phyloP scores from a whole-genome alignment of 768 basidiomycete genomes.

The Agrocybe pediades region DNA sequence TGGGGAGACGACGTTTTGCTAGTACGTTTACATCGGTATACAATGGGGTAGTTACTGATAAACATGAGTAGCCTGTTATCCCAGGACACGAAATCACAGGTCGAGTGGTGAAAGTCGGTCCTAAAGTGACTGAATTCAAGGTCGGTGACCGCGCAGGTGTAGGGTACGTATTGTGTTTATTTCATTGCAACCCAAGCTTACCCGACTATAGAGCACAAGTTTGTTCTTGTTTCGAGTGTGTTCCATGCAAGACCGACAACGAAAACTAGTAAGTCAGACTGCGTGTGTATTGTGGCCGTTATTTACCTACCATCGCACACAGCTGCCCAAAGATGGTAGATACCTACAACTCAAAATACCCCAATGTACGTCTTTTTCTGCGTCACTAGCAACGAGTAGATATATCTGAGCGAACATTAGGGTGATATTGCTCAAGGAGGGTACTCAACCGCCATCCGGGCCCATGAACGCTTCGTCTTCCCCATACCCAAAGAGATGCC shows the following conservation, averaged over 20 bases:
- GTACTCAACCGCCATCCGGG: constrained; percentile 48
- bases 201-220: constrained; percentile 48
- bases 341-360: constrained; percentile 45
- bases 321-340: constrained; percentile 43
- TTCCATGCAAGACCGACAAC: constrained; percentile 48
- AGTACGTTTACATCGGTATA: constrained; percentile 13
- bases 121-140: constrained; percentile 55
- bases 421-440: constrained; percentile 45
- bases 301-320: not conserved
- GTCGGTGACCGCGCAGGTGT: constrained; percentile 58
- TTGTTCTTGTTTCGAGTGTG: constrained; percentile 48
- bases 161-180: constrained; percentile 22
- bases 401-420: constrained; percentile 4
- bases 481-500: constrained; percentile 56
- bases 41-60: not conserved
- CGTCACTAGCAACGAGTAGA: not conserved
- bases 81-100: constrained; percentile 61
- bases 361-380: constrained; percentile 25
- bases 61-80: constrained; percentile 31
- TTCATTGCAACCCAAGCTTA: not conserved
- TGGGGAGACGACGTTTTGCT: constrained; percentile 32
- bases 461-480: constrained; percentile 57
- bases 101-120: constrained; percentile 52
- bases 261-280: constrained; percentile 55
- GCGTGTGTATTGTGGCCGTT: too few species aligned